phyloP scores from a whole-genome alignment of 371 early-diverging fungal genomes.

The Rhizopus sp. region DNA sequence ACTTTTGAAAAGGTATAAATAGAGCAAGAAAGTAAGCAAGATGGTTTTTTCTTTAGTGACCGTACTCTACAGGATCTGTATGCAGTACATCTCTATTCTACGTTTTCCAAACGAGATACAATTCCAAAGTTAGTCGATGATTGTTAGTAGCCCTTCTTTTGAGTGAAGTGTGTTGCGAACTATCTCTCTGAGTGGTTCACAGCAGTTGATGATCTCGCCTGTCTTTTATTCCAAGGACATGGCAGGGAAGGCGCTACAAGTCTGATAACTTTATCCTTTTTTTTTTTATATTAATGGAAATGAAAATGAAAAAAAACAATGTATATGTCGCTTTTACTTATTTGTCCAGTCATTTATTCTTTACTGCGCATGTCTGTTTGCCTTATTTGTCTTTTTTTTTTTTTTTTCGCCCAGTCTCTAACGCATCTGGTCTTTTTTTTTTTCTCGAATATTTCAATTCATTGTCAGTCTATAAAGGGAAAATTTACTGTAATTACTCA shows the following conservation, averaged over 20 bases:
- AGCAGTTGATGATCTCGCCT: conserved; percentile 45
- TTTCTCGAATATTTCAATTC: too few species aligned
- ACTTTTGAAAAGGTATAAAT: conserved; percentile 33
- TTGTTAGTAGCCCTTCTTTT: conserved; percentile 36
- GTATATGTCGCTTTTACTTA: too few species aligned
- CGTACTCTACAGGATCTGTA: conserved; percentile 56
- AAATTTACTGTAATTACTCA: too few species aligned
- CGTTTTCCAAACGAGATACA: conserved; percentile 51
- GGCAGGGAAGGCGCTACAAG: conserved; percentile 40
- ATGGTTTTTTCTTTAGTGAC: conserved; percentile 38
- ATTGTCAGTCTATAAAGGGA: too few species aligned
- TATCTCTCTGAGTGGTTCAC: conserved; percentile 19
- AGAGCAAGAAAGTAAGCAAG: conserved; percentile 11
- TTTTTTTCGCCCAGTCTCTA: too few species aligned
- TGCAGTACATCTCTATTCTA: conserved; percentile 50
- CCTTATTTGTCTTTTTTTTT: too few species aligned
- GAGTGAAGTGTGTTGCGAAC: conserved; percentile 41
- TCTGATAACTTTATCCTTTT: conserved; percentile 34
- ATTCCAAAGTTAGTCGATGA: conserved; percentile 44
- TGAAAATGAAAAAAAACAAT: too few species aligned
- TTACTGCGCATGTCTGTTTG: too few species aligned
- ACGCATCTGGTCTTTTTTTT: too few species aligned
- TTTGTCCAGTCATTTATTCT: too few species aligned
- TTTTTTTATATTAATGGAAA: conserved; percentile 15
- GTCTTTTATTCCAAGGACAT: conserved; percentile 35